These are phyloP conservation scores for Protomyces macrosporus DNA, from an alignment of 1,139 yeast species.

Conservation along the genomic window DNA sequence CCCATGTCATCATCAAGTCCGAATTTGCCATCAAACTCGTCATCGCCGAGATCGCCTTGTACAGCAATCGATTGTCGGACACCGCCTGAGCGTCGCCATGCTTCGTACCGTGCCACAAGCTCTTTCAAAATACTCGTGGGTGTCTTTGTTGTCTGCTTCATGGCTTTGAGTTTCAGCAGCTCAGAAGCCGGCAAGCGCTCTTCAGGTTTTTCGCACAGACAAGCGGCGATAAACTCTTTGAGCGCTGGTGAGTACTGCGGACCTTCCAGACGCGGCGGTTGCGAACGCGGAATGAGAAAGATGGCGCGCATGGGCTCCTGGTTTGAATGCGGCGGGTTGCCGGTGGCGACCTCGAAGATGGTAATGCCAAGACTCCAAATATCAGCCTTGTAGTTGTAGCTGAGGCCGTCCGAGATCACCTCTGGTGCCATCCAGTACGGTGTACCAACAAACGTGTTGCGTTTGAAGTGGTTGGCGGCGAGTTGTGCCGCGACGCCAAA, in stretches of 20 bases:
- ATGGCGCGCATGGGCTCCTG: slow-evolving; percentile 93
- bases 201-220: slow-evolving; percentile 87
- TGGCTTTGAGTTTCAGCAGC: slow-evolving; percentile 64
- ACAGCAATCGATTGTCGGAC: slow-evolving; percentile 29
- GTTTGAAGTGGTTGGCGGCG: slow-evolving; percentile 65
- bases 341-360: slow-evolving; percentile 88
- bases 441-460: slow-evolving; percentile 97
- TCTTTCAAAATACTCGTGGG: slow-evolving; percentile 65
- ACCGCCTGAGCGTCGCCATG: slow-evolving; percentile 56
- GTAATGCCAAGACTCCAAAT: slow-evolving; percentile 95
- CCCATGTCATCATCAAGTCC: slow-evolving; percentile 32
- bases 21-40: slow-evolving; percentile 22
- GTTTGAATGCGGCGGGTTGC: slow-evolving; percentile 95
- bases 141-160: slow-evolving; percentile 54
- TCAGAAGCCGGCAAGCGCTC: slow-evolving; percentile 88
- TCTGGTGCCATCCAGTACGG: slow-evolving; percentile 99
- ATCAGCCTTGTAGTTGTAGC: slow-evolving; percentile 75
- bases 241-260: slow-evolving; percentile 66
- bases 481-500: slow-evolving; percentile 97
- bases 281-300: slow-evolving; percentile 85
- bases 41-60: slow-evolving; percentile 18
- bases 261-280: slow-evolving; percentile 93
- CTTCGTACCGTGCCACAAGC: slow-evolving; percentile 67
- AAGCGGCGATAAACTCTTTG: slow-evolving; percentile 84
- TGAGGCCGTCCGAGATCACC: slow-evolving; percentile 87